A percentile compares a stretch with the other conserved stretches of the same genome.
These are phyloP conservation scores for Fraxinus velutina DNA, from an alignment of 305 asterid species.

Conservation along the genomic window DNA sequence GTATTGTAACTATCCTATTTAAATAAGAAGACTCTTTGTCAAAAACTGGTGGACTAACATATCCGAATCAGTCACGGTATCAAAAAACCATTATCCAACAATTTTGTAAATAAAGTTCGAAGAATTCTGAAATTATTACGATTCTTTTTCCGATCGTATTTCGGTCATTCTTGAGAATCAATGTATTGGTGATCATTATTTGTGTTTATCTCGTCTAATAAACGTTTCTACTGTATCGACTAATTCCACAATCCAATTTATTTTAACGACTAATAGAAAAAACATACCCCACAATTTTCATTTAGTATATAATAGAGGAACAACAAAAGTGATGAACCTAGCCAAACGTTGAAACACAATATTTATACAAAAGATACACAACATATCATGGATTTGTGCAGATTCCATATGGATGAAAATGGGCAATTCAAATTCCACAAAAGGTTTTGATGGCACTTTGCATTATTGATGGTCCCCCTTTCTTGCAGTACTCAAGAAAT, in stretches of 20 bases:
- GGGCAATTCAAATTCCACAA: constrained; percentile 42
- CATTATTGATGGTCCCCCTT: constrained; percentile 34
- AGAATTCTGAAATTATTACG: background rate
- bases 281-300: background rate
- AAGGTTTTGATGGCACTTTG: constrained; percentile 42
- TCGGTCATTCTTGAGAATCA: background rate
- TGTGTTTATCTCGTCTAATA: background rate
- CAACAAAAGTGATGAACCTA: too few relatives aligned
- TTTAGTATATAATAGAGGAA: background rate
- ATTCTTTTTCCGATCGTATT: background rate
- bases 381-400: constrained; percentile 17
- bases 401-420: background rate
- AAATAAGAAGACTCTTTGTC: too few relatives aligned
- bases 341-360: background rate
- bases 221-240: too few relatives aligned
- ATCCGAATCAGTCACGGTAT: too few relatives aligned
- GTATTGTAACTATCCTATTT: too few relatives aligned
- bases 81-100: too few relatives aligned
- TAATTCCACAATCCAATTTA: background rate
- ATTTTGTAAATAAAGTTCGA: too few relatives aligned
- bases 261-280: too few relatives aligned
- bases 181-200: background rate
- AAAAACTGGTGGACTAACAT: too few relatives aligned
- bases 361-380: constrained; percentile 19
- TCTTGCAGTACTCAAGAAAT: constrained; percentile 36